phyloP scores from a whole-genome alignment of 202 grass and related monocot species.

The Elaeis oleifera region DNA sequence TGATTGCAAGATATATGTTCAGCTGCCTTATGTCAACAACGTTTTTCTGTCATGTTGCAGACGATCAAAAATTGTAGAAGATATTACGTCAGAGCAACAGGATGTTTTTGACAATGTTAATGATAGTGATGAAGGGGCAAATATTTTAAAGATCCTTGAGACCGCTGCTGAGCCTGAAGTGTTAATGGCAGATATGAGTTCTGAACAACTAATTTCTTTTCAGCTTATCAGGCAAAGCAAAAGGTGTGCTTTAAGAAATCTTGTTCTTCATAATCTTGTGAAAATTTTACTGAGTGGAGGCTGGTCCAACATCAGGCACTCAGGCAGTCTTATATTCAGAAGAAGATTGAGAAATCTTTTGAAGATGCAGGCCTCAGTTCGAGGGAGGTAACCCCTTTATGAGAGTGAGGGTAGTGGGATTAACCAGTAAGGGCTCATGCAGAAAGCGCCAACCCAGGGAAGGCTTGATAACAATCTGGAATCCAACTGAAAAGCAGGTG shows the following conservation, averaged over 20 bases:
- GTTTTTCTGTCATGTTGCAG: conserved; percentile 26
- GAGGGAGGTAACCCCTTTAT: conserved; percentile 79
- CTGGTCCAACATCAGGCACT: conserved; percentile 39
- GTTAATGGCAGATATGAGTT: conserved; percentile 73
- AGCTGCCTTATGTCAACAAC: too few relatives aligned
- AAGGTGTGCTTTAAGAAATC: conserved; percentile 31
- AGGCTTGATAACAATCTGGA: conserved; percentile 87
- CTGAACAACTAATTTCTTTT: conserved; percentile 54
- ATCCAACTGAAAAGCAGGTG: conserved; percentile 83
- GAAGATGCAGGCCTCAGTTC: conserved; percentile 58
- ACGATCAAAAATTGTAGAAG: conserved; percentile 70
- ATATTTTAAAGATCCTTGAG: conserved; percentile 70
- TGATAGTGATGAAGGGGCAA: conserved; percentile 63
- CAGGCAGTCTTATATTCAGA: conserved; percentile 48
- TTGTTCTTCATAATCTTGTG: neutral
- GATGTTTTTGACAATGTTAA: conserved; percentile 47
- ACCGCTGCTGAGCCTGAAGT: conserved; percentile 76
- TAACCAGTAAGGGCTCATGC: conserved; percentile 43
- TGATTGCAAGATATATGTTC: too few relatives aligned
- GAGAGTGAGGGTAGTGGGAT: conserved; percentile 72
- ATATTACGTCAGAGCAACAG: conserved; percentile 55
- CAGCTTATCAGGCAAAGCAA: conserved; percentile 69
- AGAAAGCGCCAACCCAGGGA: conserved; percentile 41
- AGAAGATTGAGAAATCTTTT: conserved; percentile 71
- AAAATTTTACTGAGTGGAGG: neutral